phyloP scores from a whole-genome alignment of 805 yeast genomes.

The Ogataea zsoltii region DNA sequence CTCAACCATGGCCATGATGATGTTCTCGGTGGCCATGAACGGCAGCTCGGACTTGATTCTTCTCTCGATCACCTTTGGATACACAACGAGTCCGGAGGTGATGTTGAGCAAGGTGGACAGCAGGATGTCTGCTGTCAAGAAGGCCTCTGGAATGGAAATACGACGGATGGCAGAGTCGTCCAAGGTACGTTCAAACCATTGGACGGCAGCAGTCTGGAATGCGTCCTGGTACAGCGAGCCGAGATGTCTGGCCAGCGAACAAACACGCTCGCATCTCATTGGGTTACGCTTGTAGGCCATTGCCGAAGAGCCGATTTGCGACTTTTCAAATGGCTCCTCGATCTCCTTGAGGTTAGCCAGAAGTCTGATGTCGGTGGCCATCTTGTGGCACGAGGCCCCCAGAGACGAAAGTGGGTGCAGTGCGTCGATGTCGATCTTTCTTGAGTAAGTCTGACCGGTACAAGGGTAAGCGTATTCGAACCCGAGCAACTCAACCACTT shows the following conservation, averaged over 20 bases:
- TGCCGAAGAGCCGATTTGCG: slow-evolving; percentile 97
- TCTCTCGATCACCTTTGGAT: slow-evolving; percentile 98
- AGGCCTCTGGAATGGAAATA: slow-evolving; percentile 94
- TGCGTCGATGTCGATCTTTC: slow-evolving; percentile 96
- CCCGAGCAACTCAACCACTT: slow-evolving; percentile 90
- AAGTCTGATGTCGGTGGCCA: slow-evolving; percentile 95
- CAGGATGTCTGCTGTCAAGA: slow-evolving; percentile 92
- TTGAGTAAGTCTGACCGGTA: slow-evolving; percentile 98
- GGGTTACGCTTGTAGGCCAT: slow-evolving; percentile 99
- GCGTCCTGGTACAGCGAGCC: slow-evolving; percentile 92
- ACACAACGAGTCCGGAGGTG: slow-evolving; percentile 93
- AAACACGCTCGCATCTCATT: slow-evolving; percentile 98
- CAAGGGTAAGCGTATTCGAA: slow-evolving; percentile 95
- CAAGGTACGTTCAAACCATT: slow-evolving; percentile 98
- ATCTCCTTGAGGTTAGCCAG: slow-evolving; percentile 95
- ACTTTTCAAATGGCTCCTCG: slow-evolving; percentile 97
- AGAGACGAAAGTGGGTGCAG: slow-evolving; percentile 90
- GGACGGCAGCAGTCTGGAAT: slow-evolving; percentile 95
- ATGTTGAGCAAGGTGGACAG: slow-evolving; percentile 87
- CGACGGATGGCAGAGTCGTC: slow-evolving; percentile 98
- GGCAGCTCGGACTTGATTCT: slow-evolving; percentile 94
- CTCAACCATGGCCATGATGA: slow-evolving; percentile 99
- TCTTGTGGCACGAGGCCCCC: slow-evolving; percentile 95
- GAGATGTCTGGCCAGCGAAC: slow-evolving; percentile 95
- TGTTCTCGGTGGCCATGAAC: slow-evolving; percentile 99